These are phyloP conservation scores for Phoma sp. DNA, from an alignment of 2,329 filamentous ascomycete species.

Conservation along the genomic window DNA sequence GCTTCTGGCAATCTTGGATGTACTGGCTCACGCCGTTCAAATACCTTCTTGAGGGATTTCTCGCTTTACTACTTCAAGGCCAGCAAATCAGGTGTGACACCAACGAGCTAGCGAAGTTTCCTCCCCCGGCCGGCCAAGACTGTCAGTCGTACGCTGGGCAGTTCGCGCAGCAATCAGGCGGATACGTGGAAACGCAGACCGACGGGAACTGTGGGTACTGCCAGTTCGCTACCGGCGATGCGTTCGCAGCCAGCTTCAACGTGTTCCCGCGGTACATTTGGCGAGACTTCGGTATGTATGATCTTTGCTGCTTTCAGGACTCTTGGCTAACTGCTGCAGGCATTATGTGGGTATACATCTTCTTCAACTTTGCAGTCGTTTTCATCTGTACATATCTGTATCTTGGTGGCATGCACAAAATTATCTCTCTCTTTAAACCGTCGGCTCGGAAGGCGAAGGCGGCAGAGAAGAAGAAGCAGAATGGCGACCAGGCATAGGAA, in stretches of 20 bases:
- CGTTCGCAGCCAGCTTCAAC: constrained; percentile 64
- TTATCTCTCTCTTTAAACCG: constrained; percentile 44
- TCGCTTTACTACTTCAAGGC: constrained; percentile 62
- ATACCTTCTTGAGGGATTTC: constrained; percentile 68
- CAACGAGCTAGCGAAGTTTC: constrained; percentile 66
- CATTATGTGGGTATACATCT: constrained; percentile 58
- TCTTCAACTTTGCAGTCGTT: constrained; percentile 66
- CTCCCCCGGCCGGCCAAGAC: constrained; percentile 62
- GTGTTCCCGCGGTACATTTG: constrained; percentile 67
- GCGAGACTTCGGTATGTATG: constrained; percentile 68
- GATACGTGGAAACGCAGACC: constrained; percentile 64
- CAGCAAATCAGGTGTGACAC: constrained; percentile 62
- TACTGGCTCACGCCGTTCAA: constrained; percentile 68
- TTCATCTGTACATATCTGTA: constrained; percentile 63
- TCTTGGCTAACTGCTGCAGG: constrained; percentile 21
- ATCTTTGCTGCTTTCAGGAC: neutral
- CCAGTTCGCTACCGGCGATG: constrained; percentile 65
- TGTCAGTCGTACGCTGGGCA: constrained; percentile 65
- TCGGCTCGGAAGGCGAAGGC: constrained; percentile 43
- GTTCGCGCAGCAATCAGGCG: constrained; percentile 62
- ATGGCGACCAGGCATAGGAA: constrained; percentile 30
- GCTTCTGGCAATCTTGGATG: constrained; percentile 66
- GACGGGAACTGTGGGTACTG: constrained; percentile 69
- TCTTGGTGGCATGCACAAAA: constrained; percentile 50
- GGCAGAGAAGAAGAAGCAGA: constrained; percentile 29